A percentile compares a stretch with the other conserved stretches of the same genome.
These are phyloP conservation scores for Coleophoma eucalyptorum DNA, from an alignment of 2,329 filamentous ascomycete genomes.

Conservation along the genomic window DNA sequence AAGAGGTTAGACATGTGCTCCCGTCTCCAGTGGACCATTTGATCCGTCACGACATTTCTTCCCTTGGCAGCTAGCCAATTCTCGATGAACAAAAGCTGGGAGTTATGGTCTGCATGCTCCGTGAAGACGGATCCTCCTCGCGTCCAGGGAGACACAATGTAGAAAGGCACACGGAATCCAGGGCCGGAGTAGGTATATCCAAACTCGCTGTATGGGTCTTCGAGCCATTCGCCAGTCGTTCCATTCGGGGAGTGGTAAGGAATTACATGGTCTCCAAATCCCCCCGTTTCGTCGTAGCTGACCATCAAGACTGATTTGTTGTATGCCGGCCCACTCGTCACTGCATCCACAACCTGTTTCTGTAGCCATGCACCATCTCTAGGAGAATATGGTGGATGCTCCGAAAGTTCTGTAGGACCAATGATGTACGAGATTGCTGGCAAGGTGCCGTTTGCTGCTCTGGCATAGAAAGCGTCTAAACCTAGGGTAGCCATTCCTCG, in stretches of 20 bases:
- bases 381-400: conserved; percentile 49
- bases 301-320: conserved; percentile 42
- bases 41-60: conserved; percentile 31
- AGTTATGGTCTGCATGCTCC: conserved; percentile 50
- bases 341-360: conserved; percentile 45
- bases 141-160: conserved; percentile 52
- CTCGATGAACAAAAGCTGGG: conserved; percentile 50
- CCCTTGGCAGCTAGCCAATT: conserved; percentile 42
- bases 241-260: conserved; percentile 45
- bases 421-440: conserved; percentile 48
- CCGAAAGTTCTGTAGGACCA: conserved; percentile 44
- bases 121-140: conserved; percentile 48
- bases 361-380: conserved; percentile 52
- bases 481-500: conserved; percentile 30
- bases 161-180: conserved; percentile 47
- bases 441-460: conserved; percentile 45
- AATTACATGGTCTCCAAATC: conserved; percentile 51
- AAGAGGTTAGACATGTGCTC: conserved; percentile 43
- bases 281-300: conserved; percentile 49
- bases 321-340: conserved; percentile 45
- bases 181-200: conserved; percentile 39
- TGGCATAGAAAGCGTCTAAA: conserved; percentile 43
- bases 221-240: conserved; percentile 47
- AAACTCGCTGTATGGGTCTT: conserved; percentile 38
- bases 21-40: conserved; percentile 42